Percentiles rank a stretch among this genome's conserved stretches.
phyloP scores from a whole-genome alignment of 2,329 filamentous ascomycete species.

The Pseudogymnoascus sp. region DNA sequence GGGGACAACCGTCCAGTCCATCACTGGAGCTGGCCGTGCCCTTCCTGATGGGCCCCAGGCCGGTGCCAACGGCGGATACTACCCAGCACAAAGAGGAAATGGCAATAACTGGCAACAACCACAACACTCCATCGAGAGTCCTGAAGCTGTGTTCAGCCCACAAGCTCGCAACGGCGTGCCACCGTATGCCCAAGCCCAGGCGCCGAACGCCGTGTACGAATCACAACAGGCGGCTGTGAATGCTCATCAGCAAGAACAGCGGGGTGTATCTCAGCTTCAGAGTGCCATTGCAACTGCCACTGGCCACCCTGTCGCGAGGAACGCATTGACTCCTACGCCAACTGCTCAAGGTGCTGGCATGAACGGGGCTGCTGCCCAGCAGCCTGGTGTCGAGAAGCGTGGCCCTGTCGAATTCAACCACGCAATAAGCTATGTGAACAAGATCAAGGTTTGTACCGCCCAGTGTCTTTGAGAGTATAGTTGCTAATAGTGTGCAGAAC shows the following conservation, averaged over 20 bases:
- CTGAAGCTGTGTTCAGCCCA: conserved; percentile 55
- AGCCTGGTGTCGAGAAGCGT: conserved; percentile 69
- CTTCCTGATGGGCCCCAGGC: conserved; percentile 31
- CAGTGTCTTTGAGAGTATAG: conserved; percentile 5
- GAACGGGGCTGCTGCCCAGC: conserved; percentile 53
- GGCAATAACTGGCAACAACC: conserved; percentile 46
- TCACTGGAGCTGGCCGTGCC: conserved; percentile 49
- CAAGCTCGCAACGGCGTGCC: conserved; percentile 45
- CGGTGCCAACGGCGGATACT: conserved; percentile 35
- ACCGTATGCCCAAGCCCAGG: conserved; percentile 38
- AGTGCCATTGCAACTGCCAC: conserved; percentile 45
- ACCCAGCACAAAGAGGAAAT: conserved; percentile 18
- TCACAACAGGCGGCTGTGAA: conserved; percentile 35
- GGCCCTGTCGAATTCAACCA: conserved; percentile 98
- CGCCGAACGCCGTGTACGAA: conserved; percentile 34
- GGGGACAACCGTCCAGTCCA: conserved; percentile 91
- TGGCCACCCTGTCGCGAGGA: conserved; percentile 42
- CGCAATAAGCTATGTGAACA: conserved; percentile 98
- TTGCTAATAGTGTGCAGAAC: conserved; percentile 53
- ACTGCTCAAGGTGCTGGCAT: conserved; percentile 48
- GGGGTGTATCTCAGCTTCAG: conserved; percentile 59
- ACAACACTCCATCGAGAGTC: conserved; percentile 56
- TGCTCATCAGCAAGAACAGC: conserved; percentile 56
- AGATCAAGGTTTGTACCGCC: conserved; percentile 74
- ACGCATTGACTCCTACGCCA: conserved; percentile 55